phyloP scores from a whole-genome alignment of 2,329 filamentous ascomycete genomes.

The Dactylellina sp. region DNA sequence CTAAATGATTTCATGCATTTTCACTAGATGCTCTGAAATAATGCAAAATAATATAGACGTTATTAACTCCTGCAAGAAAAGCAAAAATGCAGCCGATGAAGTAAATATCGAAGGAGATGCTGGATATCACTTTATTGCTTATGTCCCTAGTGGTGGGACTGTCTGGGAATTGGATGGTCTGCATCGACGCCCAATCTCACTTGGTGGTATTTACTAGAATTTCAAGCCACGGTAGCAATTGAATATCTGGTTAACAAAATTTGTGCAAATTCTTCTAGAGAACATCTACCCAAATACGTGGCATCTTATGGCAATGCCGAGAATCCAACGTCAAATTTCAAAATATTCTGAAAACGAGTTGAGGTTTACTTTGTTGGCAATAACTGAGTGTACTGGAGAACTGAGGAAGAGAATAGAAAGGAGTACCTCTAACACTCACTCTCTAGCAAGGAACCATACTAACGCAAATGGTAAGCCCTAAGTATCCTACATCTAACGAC shows the following conservation, averaged over 20 bases:
- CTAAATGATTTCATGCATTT: too few species aligned
- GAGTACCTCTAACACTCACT: background rate
- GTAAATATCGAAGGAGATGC: slow-evolving; percentile 69
- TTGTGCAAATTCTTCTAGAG: too few species aligned
- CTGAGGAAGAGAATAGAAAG: background rate
- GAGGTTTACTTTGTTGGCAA: slow-evolving; percentile 44
- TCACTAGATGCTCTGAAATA: slow-evolving; percentile 55
- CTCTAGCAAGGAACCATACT: background rate
- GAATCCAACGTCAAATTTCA: slow-evolving; percentile 47
- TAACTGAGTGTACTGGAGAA: background rate
- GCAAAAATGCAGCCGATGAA: slow-evolving; percentile 62
- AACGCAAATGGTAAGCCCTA: background rate
- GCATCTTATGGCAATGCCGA: slow-evolving; percentile 42
- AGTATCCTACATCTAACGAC: too few species aligned
- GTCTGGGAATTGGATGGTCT: slow-evolving; percentile 93
- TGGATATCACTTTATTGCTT: slow-evolving; percentile 89
- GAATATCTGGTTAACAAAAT: slow-evolving; percentile 2
- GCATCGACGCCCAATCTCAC: slow-evolving; percentile 75
- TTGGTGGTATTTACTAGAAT: slow-evolving; percentile 67
- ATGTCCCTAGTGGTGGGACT: slow-evolving; percentile 78
- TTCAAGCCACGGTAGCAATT: too few species aligned
- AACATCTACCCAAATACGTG: slow-evolving; percentile 20
- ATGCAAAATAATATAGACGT: slow-evolving; percentile 72
- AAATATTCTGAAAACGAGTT: slow-evolving; percentile 47
- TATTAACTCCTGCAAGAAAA: slow-evolving; percentile 63